phyloP scores from a whole-genome alignment of 495 filamentous ascomycete species.

The Aspergillus mulundensis region DNA sequence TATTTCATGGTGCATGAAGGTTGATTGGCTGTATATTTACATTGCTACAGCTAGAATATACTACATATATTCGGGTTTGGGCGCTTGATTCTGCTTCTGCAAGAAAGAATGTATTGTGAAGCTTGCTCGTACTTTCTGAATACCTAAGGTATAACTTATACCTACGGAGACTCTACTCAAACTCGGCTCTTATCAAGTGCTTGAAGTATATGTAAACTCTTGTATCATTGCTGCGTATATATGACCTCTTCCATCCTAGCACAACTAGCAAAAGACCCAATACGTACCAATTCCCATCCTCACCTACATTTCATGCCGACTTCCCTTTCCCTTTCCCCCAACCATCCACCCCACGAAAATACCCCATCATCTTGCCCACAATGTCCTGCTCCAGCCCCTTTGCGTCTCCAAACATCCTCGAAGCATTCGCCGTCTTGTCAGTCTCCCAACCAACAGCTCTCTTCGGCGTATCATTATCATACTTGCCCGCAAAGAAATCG shows the following conservation, averaged over 20 bases:
- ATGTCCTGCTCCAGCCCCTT: conserved; percentile 10
- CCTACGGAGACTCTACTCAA: no score
- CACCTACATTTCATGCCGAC: neutral
- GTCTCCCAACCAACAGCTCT: conserved; percentile 15
- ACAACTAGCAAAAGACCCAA: no score
- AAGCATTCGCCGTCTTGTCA: conserved; percentile 15
- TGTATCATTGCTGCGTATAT: no score
- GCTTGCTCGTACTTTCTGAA: no score
- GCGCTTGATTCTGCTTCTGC: no score
- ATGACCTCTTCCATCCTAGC: no score
- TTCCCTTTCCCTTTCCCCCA: neutral
- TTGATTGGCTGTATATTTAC: neutral
- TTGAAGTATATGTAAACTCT: no score
- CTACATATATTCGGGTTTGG: neutral
- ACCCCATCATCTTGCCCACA: conserved; percentile 23
- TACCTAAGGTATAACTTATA: no score
- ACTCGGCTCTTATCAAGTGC: no score
- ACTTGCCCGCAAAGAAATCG: conserved; percentile 36
- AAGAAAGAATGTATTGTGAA: no score
- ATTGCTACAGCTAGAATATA: neutral
- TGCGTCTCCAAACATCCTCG: conserved; percentile 12
- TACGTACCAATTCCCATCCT: no score
- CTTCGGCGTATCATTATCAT: conserved; percentile 11
- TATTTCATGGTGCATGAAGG: neutral
- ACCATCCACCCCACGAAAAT: conserved; percentile 15